Conservation (phyloP, 2,329 filamentous ascomycete genomes). For the Didymella glomerata region DNA sequence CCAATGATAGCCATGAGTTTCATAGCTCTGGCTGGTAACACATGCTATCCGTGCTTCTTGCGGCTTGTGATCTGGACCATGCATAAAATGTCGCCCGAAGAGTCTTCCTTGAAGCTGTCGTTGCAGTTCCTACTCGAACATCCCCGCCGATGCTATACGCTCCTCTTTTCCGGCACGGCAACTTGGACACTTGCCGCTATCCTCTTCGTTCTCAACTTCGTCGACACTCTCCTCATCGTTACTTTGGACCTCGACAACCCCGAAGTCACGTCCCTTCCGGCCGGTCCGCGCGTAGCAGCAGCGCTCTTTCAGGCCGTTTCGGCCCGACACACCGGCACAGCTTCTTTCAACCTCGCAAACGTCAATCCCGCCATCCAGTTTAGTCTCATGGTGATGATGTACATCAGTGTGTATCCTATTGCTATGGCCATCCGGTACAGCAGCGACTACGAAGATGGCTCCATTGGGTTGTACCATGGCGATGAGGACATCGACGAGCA, state of each 20-base stretch:
- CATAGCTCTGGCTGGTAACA: constrained; percentile 62
- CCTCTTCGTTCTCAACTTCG: constrained; percentile 61
- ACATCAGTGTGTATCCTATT: constrained; percentile 67
- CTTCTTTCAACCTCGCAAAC: constrained; percentile 54
- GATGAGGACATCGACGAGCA: constrained; percentile 32
- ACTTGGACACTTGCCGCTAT: constrained; percentile 65
- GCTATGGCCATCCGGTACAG: constrained; percentile 67
- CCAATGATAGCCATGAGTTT: constrained; percentile 60
- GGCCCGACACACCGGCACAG: constrained; percentile 58
- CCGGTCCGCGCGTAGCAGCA: constrained; percentile 60
- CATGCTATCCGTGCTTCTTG: constrained; percentile 65
- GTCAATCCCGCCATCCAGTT: constrained; percentile 65
- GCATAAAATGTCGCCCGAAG: constrained; percentile 55
- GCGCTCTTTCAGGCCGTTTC: constrained; percentile 66
- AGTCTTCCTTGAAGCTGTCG: constrained; percentile 52
- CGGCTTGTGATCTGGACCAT: constrained; percentile 66
- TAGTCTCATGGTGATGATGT: constrained; percentile 70
- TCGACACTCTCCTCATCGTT: constrained; percentile 51
- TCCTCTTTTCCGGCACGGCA: constrained; percentile 65
- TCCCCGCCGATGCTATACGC: constrained; percentile 68
- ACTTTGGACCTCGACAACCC: constrained; percentile 58
- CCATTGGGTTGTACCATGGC: constrained; percentile 64
- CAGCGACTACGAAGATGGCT: constrained; percentile 67
- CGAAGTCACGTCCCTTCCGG: constrained; percentile 55
- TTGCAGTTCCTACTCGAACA: constrained; percentile 68